These are phyloP conservation scores for Solanum virginianum DNA, from an alignment of 257 asterid genomes.

Conservation along the genomic window DNA sequence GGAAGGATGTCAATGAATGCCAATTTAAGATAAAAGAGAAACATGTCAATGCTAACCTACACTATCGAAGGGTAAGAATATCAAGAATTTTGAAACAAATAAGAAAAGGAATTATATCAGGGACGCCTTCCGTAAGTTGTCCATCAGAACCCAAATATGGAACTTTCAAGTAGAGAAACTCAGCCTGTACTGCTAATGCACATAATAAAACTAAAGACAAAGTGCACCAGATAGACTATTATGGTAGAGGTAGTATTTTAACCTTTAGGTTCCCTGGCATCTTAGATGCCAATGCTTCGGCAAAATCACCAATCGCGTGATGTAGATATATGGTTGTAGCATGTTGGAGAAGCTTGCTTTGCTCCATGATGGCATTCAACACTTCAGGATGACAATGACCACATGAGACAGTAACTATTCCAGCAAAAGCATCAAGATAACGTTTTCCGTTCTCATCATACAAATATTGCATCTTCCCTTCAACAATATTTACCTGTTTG, in stretches of 20 bases:
- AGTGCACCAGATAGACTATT: neutral
- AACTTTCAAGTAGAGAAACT: neutral
- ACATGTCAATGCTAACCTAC: neutral
- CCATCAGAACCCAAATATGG: neutral
- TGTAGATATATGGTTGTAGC: slow-evolving; percentile 90
- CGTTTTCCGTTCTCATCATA: slow-evolving; percentile 82
- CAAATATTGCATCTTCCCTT: slow-evolving; percentile 96
- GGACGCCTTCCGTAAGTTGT: neutral
- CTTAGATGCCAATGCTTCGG: slow-evolving; percentile 79
- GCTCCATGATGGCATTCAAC: slow-evolving; percentile 55
- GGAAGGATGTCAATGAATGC: neutral
- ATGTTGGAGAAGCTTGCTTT: slow-evolving; percentile 91
- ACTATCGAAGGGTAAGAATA: neutral
- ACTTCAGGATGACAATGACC: slow-evolving; percentile 92
- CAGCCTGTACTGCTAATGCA: neutral
- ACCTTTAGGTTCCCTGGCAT: slow-evolving; percentile 94
- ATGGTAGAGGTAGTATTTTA: neutral
- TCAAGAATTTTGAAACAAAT: neutral
- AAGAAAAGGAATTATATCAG: neutral
- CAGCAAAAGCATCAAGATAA: slow-evolving; percentile 94
- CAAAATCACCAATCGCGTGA: slow-evolving; percentile 84
- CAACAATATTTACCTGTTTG: slow-evolving; percentile 78
- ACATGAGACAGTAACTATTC: slow-evolving; percentile 92
- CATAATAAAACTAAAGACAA: neutral
- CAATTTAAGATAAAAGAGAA: neutral